Conservation (phyloP, 768 basidiomycete genomes). For the Psilocybe tampanensis region DNA sequence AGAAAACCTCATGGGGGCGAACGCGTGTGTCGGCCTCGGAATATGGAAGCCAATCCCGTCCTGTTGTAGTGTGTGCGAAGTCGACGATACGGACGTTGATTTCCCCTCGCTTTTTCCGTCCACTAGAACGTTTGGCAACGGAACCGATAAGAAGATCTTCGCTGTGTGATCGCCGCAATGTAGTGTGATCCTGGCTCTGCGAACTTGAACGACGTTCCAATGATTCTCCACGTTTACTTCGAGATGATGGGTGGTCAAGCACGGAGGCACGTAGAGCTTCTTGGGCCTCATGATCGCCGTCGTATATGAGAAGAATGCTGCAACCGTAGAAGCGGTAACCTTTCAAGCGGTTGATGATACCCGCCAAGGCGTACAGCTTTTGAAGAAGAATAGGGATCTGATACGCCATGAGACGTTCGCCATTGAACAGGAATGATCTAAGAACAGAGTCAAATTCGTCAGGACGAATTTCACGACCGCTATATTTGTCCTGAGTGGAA, state of each 20-base stretch:
- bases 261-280: slow-evolving; percentile 65
- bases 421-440: slow-evolving; percentile 83
- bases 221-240: slow-evolving; percentile 78
- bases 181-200: slow-evolving; percentile 43
- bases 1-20: slow-evolving; percentile 46
- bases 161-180: slow-evolving; percentile 74
- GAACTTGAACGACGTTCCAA: slow-evolving; percentile 61
- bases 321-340: slow-evolving; percentile 99
- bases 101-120: slow-evolving; percentile 84
- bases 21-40: slow-evolving; percentile 46
- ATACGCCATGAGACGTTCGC: slow-evolving; percentile 79
- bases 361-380: slow-evolving; percentile 92
- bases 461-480: slow-evolving; percentile 85
- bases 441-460: slow-evolving; percentile 85
- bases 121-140: slow-evolving; percentile 59
- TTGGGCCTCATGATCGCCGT: slow-evolving; percentile 90
- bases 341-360: slow-evolving; percentile 84
- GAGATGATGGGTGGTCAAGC: slow-evolving; percentile 66
- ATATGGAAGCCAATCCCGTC: slow-evolving; percentile 82
- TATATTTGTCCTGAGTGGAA: slow-evolving; percentile 94
- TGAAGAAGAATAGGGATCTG: slow-evolving; percentile 91
- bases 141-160: slow-evolving; percentile 78
- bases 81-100: slow-evolving; percentile 96
- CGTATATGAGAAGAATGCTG: slow-evolving; percentile 95
- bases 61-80: slow-evolving; percentile 98